Conservation (phyloP, 2,329 filamentous ascomycete genomes). For the Phaeosphaeriaceae sp. region DNA sequence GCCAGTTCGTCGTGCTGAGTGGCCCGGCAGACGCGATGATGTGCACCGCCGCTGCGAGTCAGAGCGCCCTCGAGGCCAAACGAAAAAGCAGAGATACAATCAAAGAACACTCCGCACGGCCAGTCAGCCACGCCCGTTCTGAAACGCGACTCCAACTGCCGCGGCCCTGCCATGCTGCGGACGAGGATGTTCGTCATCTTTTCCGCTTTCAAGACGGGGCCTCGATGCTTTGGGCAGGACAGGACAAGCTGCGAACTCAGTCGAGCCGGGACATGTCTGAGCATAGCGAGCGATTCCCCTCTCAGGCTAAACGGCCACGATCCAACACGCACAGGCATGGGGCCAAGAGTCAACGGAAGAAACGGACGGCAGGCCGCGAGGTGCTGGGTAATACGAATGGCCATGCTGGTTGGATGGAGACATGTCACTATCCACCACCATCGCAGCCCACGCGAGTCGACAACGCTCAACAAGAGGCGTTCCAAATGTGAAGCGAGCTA, state of each 20-base stretch:
- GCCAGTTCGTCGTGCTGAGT: conserved; percentile 25
- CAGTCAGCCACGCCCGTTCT: conserved; percentile 34
- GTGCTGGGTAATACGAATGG: conserved; percentile 22
- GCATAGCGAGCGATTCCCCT: conserved; percentile 27
- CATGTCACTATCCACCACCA: conserved; percentile 18
- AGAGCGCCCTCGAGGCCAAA: conserved; percentile 22
- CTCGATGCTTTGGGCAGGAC: conserved; percentile 29
- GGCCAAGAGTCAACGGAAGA: conserved; percentile 40
- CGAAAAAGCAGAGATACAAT: conserved; percentile 23
- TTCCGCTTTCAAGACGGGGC: conserved; percentile 36
- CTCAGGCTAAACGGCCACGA: conserved; percentile 47
- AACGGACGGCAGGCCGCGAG: conserved; percentile 44
- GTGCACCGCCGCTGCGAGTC: conserved; percentile 42
- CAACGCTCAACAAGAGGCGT: conserved; percentile 18
- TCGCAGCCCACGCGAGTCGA: conserved; percentile 16
- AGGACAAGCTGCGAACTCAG: conserved; percentile 23
- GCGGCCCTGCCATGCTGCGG: conserved; percentile 19
- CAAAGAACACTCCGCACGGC: conserved; percentile 13
- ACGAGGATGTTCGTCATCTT: conserved; percentile 27
- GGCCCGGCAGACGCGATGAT: conserved; percentile 44
- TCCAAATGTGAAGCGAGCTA: conserved; percentile 27
- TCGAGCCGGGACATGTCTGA: conserved; percentile 11
- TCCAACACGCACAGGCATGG: conserved; percentile 36
- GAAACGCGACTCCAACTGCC: conserved; percentile 41
- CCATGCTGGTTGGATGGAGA: conserved; percentile 30